Base-by-base conservation (phyloP, 1,284 basidiomycete species). In the Marasmius tenuissimus region DNA sequence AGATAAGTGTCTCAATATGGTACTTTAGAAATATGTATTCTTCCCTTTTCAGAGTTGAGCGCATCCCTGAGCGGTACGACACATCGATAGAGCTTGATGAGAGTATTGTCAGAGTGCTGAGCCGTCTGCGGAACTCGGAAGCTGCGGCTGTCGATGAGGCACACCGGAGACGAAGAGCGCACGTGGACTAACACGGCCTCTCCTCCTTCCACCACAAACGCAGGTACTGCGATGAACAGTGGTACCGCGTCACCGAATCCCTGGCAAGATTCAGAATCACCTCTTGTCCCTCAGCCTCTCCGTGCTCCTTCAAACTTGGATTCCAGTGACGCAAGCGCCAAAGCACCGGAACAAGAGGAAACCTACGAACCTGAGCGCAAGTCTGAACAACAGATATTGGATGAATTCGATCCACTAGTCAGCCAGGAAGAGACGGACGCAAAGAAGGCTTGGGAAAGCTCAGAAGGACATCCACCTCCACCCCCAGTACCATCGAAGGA, bases 391-490 rank as follows among this genome's bases (percentile, higher is more conserved):
- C 33, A 85, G 35, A 74, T 87, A 4, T 71, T 89, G 54, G 75
- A 74, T 37, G 83, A 89, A 68, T 90, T 91, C 68, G 88, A 91
- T 74, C 88, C 89, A 18, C 75, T 90, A 35, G 84, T 75, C 1
- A 81, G 77, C 66, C 70, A 76, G 48, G 84, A 85, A 63, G 85
- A 88, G 70, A 73, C 79, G 63, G 81, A 79, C 47, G 85, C 87
- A 5, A 79, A 78, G 49, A 79, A 83, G 20, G 88, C 87, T 53
- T 90, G 88, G 88, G 81, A 79, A 63, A 76, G 70, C 34, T 73
- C 85, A 18, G 82, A 87, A 66, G 77, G 79, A 0, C 85, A 89
- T 71, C 85, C 85, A 14, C 85, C 84, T 51, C 77, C 78, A 8
- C 70, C 71, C 14, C 75, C 78, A 16, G 42, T 34, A 73, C 76